Percentiles rank a stretch among this genome's conserved stretches.
Evolutionary conservation across 2,329 filamentous ascomycete species (phyloP).

Genomic region (Sarocladiaceae sp.): DNA sequence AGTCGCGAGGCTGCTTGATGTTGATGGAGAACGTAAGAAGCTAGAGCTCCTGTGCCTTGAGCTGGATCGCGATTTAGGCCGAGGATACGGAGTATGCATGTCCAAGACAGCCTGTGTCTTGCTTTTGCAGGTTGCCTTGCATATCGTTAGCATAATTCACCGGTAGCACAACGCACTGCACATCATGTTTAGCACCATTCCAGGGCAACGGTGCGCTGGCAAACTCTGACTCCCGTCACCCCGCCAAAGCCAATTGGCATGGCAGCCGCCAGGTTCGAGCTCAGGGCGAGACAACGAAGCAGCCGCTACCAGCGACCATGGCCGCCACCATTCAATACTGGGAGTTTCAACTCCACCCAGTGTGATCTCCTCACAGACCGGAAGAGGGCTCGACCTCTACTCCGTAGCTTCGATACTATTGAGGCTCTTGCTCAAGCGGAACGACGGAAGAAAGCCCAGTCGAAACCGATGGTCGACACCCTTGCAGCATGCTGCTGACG

Average conservation of each 20-base stretch:
- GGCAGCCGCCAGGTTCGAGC: too few species aligned
- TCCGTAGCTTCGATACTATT: neutral
- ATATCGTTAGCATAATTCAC: constrained; percentile 6
- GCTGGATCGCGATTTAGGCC: neutral
- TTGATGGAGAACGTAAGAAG: too few species aligned
- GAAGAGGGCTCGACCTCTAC: neutral
- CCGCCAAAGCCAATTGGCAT: neutral
- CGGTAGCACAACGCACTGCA: constrained; percentile 6
- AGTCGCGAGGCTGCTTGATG: too few species aligned
- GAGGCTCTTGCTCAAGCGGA: too few species aligned
- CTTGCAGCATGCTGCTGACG: neutral
- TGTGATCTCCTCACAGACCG: constrained; percentile 6
- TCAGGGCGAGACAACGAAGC: constrained; percentile 1
- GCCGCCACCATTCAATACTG: neutral
- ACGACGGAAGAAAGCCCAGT: neutral
- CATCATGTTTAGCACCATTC: neutral
- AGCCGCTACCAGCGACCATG: neutral
- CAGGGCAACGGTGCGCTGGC: too few species aligned
- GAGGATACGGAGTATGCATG: too few species aligned
- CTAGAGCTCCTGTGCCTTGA: neutral
- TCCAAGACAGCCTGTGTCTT: constrained; percentile 12
- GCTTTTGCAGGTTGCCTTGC: neutral
- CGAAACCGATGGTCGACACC: constrained; percentile 1
- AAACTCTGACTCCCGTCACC: too few species aligned
- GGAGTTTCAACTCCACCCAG: constrained; percentile 1